Conservation (phyloP, 2,329 filamentous ascomycete species). For the Teratosphaeria pseudoeucalypti region DNA sequence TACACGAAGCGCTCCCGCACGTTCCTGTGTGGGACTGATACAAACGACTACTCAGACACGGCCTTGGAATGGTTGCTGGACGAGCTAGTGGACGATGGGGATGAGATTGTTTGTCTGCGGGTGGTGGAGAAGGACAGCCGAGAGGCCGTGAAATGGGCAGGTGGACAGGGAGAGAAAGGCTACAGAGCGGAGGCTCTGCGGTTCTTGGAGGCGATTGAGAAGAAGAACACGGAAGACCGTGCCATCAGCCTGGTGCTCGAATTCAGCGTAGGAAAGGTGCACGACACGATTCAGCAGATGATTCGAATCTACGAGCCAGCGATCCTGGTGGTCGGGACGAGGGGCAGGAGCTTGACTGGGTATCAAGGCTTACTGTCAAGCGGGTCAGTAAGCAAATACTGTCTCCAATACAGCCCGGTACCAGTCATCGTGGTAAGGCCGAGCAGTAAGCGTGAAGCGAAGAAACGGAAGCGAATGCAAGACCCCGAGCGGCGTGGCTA, state of each 20-base stretch:
- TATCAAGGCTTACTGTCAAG: conserved; percentile 70
- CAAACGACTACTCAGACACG: conserved; percentile 85
- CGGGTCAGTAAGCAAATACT: conserved; percentile 89
- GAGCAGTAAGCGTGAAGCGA: conserved; percentile 76
- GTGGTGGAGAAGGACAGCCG: conserved; percentile 78
- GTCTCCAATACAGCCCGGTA: conserved; percentile 83
- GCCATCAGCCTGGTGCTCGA: conserved; percentile 80
- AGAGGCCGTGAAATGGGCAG: conserved; percentile 37
- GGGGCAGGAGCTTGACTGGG: conserved; percentile 72
- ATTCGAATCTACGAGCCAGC: conserved; percentile 87
- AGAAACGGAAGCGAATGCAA: conserved; percentile 72
- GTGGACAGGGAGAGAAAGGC: conserved; percentile 37
- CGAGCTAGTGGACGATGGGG: conserved; percentile 84
- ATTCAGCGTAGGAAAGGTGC: conserved; percentile 79
- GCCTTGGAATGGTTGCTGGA: conserved; percentile 87
- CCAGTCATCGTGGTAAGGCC: conserved; percentile 88
- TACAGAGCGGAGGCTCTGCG: conserved; percentile 68
- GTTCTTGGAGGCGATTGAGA: conserved; percentile 65
- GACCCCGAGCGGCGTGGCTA: conserved; percentile 70
- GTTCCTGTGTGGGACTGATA: conserved; percentile 83
- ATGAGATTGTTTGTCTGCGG: conserved; percentile 82
- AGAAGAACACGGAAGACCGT: conserved; percentile 70
- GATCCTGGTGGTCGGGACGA: conserved; percentile 81
- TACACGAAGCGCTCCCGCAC: conserved; percentile 71
- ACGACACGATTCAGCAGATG: conserved; percentile 82